These are phyloP conservation scores for Dorcoceras hygrometricum DNA, from an alignment of 257 asterid genomes.

Conservation along the genomic window DNA sequence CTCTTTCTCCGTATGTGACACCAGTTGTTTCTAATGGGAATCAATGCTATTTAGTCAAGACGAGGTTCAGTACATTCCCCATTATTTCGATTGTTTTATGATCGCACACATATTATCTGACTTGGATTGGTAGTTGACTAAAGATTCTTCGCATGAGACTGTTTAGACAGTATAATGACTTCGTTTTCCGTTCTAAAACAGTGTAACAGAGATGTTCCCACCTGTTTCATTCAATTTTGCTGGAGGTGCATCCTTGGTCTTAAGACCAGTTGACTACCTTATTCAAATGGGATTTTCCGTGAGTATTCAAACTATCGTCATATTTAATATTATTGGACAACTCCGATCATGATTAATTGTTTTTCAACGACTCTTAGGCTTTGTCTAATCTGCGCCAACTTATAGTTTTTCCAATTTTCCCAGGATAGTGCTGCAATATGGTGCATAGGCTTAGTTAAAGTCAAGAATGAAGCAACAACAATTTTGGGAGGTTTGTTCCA, in stretches of 20 bases:
- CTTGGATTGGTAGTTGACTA: background rate
- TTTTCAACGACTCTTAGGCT: background rate
- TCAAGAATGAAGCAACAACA: conserved; percentile 50
- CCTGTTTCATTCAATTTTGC: conserved; percentile 67
- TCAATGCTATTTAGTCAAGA: conserved; percentile 55
- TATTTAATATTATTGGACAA: too few species aligned
- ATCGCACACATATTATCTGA: background rate
- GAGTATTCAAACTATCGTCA: conserved; percentile 35
- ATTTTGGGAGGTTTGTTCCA: conserved; percentile 78
- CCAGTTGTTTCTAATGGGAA: conserved; percentile 45
- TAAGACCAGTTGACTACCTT: conserved; percentile 78
- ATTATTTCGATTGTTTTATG: conserved; percentile 1
- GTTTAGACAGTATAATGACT: conserved; percentile 14
- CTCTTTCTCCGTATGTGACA: conserved; percentile 53
- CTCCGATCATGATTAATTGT: too few species aligned
- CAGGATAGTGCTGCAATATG: conserved; percentile 77
- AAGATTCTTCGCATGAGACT: conserved; percentile 1
- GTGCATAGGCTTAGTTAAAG: conserved; percentile 80
- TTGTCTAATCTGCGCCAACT: conserved; percentile 11
- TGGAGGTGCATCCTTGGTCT: conserved; percentile 67
- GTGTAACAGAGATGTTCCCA: conserved; percentile 65
- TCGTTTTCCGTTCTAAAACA: conserved; percentile 32
- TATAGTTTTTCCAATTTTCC: conserved; percentile 12
- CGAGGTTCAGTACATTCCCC: conserved; percentile 39
- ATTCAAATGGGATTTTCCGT: conserved; percentile 62